Conservation (phyloP, 73 alveolate genomes). For the Effrenium voratum region DNA sequence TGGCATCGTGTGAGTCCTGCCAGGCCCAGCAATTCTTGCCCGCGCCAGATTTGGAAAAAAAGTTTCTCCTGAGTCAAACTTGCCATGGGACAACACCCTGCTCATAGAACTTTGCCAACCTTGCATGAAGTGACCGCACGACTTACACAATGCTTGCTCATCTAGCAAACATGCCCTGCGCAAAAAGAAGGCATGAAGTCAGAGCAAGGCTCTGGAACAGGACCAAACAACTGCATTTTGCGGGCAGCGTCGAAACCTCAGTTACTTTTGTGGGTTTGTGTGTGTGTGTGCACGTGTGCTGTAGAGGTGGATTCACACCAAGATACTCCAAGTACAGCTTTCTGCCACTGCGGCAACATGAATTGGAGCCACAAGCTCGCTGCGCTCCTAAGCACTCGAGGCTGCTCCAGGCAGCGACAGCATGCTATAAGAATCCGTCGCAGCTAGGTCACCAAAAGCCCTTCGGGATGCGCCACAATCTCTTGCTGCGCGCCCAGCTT, state of each 20-base stretch:
- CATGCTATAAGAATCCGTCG: not conserved
- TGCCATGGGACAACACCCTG: not conserved
- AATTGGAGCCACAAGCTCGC: conserved; percentile 27
- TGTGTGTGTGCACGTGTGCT: too few species aligned
- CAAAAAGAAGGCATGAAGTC: too few species aligned
- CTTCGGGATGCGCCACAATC: conserved; percentile 23
- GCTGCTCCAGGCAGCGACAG: not conserved
- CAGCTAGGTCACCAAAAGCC: not conserved
- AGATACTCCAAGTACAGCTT: conserved; percentile 42
- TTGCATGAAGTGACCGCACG: not conserved
- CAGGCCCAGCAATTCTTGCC: conserved; percentile 71
- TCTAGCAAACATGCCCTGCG: too few species aligned
- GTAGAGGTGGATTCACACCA: conserved; percentile 40
- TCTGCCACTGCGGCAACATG: conserved; percentile 54
- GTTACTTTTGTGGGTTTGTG: too few species aligned
- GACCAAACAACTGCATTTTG: conserved; percentile 30
- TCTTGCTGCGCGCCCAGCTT: conserved; percentile 76
- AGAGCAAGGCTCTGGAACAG: not conserved
- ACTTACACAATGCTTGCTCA: too few species aligned
- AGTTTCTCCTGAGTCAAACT: conserved; percentile 18
- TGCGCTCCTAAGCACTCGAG: not conserved
- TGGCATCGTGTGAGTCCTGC: not conserved
- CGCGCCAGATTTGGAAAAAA: conserved; percentile 72
- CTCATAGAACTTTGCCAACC: not conserved
- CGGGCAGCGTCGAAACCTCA: conserved; percentile 2